Evolutionary conservation across 2,329 filamentous ascomycete genomes (phyloP), one percentile per base, ranked within the genome.

Genomic region (Colletotrichum filicis): DNA sequence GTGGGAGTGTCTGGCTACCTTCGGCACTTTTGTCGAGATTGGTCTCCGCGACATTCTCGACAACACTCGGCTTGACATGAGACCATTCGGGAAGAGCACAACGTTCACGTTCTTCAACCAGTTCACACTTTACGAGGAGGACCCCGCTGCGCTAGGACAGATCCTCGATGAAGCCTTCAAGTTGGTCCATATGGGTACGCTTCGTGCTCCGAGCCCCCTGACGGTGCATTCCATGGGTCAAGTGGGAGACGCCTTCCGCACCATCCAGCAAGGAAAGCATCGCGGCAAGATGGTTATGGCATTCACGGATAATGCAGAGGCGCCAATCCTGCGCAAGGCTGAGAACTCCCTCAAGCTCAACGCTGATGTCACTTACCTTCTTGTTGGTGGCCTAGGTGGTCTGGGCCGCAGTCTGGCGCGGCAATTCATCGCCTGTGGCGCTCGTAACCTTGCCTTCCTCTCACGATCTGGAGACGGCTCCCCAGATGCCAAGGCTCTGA

Each of bases 21-120:
- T 82, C 53, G 85, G 83, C 0, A 78, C 75, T 0, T 81, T 87
- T 71, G 68, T 86, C 0, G 85, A 87, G 66, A 81, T 86, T n/a
- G 83, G 83, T 4, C 81, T 82, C 61, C 77, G 80, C 2, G 84
- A 87, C 32, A 76, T 84, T 5, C 75, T 79, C 5, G 79, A 79
- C 9, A 77, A 79, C 4, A 78, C 87, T 0, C 81, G 82, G 1
- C 87, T 88, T 82, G 71, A 74, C 9, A 68, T 89, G 85, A 73
- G 81, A 0, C 79, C 80, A 0, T 89, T 90, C 46, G 77, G 81
- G 1, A 74, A 75, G 0, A 83, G 81, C 4, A 77, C 82, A 0
- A 79, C 78, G 0, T 85, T 82, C 32, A 74, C 75, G 24, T 80
- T 80, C 59, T 75, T 85, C 3, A 82, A 85, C 16, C 77, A 24